A percentile compares a stretch with the other conserved stretches of the same genome.
Conservation (phyloP, 495 filamentous ascomycete genomes). For the Aspergillus bertholletiae region DNA sequence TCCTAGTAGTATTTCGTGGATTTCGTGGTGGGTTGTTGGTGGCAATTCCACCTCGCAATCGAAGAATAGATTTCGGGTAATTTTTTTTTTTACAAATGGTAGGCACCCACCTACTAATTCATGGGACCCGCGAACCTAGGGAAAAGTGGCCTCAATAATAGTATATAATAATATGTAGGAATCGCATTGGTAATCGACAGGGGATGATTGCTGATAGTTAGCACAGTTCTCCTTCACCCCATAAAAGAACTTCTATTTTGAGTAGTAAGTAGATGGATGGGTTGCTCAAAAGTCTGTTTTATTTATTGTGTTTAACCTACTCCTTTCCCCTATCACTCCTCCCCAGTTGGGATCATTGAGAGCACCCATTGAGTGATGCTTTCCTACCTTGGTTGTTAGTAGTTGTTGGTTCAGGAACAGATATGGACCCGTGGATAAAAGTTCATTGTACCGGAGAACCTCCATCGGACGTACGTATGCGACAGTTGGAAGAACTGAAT, state of each 20-base stretch:
- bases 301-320: not conserved
- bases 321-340: not conserved
- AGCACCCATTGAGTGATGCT: not conserved
- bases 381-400: not conserved
- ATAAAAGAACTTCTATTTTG: not conserved
- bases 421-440: not conserved
- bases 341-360: not conserved
- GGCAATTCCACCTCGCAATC: not conserved
- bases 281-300: not conserved
- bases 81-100: too few relatives aligned
- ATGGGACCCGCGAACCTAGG: too few relatives aligned
- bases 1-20: too few relatives aligned
- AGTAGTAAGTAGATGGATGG: not conserved
- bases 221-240: not conserved
- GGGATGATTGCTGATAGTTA: not conserved
- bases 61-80: too few relatives aligned
- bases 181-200: not conserved
- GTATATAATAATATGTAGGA: too few relatives aligned
- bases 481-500: constrained; percentile 1
- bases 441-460: not conserved
- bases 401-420: not conserved
- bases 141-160: too few relatives aligned
- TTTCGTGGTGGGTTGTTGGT: not conserved
- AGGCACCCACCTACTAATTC: too few relatives aligned
- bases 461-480: not conserved